A percentile compares a stretch with the other conserved stretches of the same genome.
phyloP scores from a whole-genome alignment of 495 filamentous ascomycete genomes.

The Aspergillus indologenus region DNA sequence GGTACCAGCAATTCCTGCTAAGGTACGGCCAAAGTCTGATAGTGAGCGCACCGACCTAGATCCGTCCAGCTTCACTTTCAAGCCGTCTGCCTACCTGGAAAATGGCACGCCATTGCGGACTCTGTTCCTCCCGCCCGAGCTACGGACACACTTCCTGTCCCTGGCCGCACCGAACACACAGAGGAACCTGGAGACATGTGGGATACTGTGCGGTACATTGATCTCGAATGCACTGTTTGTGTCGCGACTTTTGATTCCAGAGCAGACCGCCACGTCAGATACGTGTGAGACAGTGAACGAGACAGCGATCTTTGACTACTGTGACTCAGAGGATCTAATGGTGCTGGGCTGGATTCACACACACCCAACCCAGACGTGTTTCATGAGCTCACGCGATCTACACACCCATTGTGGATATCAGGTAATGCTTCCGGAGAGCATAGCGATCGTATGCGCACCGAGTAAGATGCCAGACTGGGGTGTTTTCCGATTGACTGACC shows the following conservation, averaged over 20 bases:
- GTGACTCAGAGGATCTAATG: conserved; percentile 78
- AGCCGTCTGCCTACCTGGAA: conserved; percentile 81
- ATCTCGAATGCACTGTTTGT: conserved; percentile 94
- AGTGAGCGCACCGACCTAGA: conserved; percentile 33
- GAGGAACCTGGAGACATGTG: conserved; percentile 86
- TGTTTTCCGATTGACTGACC: conserved; percentile 88
- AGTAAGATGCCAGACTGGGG: conserved; percentile 81
- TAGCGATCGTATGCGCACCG: conserved; percentile 95
- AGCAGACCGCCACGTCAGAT: conserved; percentile 83
- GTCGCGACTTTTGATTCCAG: conserved; percentile 79
- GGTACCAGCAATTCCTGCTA: conserved; percentile 26
- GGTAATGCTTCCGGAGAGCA: conserved; percentile 88
- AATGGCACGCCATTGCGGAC: conserved; percentile 82
- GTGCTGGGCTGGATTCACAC: conserved; percentile 98
- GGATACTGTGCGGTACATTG: conserved; percentile 84
- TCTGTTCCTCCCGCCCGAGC: conserved; percentile 74
- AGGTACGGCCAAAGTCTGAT: conserved; percentile 26
- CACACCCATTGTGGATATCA: conserved; percentile 94
- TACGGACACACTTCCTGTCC: conserved; percentile 69
- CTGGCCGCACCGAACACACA: conserved; percentile 72
- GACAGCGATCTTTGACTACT: conserved; percentile 77
- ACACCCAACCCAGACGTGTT: conserved; percentile 93
- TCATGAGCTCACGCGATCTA: conserved; percentile 91
- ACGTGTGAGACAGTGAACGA: conserved; percentile 94
- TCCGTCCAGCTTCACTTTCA: conserved; percentile 68